Base-by-base conservation (phyloP, 164 flowering plant species). In the Umbellularia californica region DNA sequence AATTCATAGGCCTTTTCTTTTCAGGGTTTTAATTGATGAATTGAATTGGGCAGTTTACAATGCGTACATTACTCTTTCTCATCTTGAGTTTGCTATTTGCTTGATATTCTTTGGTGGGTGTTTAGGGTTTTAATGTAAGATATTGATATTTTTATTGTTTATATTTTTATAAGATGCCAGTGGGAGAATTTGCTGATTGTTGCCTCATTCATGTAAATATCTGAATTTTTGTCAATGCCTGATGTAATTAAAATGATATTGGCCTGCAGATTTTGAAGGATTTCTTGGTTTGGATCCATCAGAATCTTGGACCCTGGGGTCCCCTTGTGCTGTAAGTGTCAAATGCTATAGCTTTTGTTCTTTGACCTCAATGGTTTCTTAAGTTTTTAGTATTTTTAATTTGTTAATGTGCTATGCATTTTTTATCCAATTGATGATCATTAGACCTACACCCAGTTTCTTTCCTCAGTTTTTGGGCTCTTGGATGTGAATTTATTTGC, bases 241-340 rank as follows among this genome's bases (percentile, higher is more conserved):
- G 52, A 23, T 72, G 9, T 70, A 13, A 60, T 70, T 30, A 62
- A 55, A 62, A 25, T 58, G 30, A 19, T 66, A 69, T 30, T 55
- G 33, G 51, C 70, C 30, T 82, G 75, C 92, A 93, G 97, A 82
- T 87, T 41, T 74, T 93, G 85, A 91, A 90, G 86, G 90, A 93
- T 74, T 93, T 91, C 74, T 81, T 93, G 72, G 19, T 82, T 75
- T 91, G 97, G 97, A 85, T 93, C 67, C 83, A 91, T 70, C 73
- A 83, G 35, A 85, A 90, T 79, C 91, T 90, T 77, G 97, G 97
- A 28, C 87, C 90, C 65, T 93, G 97, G 97, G 97, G 97, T 78
- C 97, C 97, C 68, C 81, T 93, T 75, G 93, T 87, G 28, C 80
- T 93, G 97, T 93, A 87, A 90, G 97, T 86, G 25, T 41, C 62